These are phyloP conservation scores for Trypanosoma brucei DNA, from an alignment of 208 protist genomes.

Conservation along the genomic window DNA sequence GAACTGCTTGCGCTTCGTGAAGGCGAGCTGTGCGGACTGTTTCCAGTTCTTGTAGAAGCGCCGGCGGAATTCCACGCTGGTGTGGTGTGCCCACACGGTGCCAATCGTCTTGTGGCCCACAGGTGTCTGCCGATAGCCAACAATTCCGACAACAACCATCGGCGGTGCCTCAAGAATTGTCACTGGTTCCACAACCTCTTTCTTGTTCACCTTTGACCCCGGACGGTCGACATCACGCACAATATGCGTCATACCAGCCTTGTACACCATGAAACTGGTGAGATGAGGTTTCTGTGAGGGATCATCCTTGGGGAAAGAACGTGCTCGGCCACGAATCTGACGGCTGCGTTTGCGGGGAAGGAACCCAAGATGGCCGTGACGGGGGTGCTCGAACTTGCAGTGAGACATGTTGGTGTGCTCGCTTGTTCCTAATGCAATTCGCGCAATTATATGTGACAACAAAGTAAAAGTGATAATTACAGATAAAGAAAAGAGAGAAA, in stretches of 20 bases:
- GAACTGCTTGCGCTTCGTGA: slow-evolving; percentile 91
- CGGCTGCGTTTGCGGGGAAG: slow-evolving; percentile 95
- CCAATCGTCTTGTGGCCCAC: slow-evolving; percentile 95
- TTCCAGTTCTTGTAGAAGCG: slow-evolving; percentile 99
- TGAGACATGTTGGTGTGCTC: slow-evolving; percentile 69
- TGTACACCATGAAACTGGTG: slow-evolving; percentile 98
- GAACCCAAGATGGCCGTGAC: slow-evolving; percentile 98
- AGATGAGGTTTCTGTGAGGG: slow-evolving; percentile 92
- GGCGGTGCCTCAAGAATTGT: slow-evolving; percentile 98
- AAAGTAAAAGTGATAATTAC: not conserved
- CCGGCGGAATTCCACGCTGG: slow-evolving; percentile 93
- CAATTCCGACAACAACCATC: slow-evolving; percentile 98
- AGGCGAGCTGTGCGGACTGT: slow-evolving; percentile 96
- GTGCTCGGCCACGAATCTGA: slow-evolving; percentile 91
- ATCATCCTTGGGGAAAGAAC: slow-evolving; percentile 96
- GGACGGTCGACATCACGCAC: slow-evolving; percentile 96
- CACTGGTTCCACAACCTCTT: slow-evolving; percentile 98
- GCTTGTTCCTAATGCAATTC: not conserved
- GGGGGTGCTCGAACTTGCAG: slow-evolving; percentile 97
- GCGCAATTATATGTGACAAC: not conserved
- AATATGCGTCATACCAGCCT: slow-evolving; percentile 99
- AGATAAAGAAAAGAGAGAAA: slow-evolving; percentile 6
- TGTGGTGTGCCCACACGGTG: slow-evolving; percentile 98
- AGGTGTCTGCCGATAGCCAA: slow-evolving; percentile 97
- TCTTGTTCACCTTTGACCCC: slow-evolving; percentile 96